Base-by-base conservation (phyloP, 2,329 filamentous ascomycete species). In the Pyrenochaeta sp. region DNA sequence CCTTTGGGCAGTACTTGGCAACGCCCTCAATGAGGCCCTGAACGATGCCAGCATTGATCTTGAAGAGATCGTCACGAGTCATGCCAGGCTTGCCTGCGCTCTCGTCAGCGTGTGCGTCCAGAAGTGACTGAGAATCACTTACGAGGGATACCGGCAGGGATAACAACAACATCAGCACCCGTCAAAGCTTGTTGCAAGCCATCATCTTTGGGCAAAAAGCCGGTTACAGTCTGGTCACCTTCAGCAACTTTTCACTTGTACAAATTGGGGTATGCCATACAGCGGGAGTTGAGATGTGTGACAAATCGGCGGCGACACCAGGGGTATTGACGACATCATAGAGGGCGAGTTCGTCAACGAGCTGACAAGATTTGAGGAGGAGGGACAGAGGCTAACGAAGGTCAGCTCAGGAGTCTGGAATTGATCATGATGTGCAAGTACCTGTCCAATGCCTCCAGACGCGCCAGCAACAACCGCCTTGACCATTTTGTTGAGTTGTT, bases 321-420 rank as follows among this genome's bases (percentile, higher is more conserved):
- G 92, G 93, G 45, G 92, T 96, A 86, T 98, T 97, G 80, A 98
- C 94, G 66, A 99, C 93, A 96, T 99, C 95, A 85, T 97, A 99
- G 71, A 99, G 90, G 58, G 92, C 85, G 71, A 99, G 91, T 83
- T 98, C 91, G 73, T 94, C 90, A 72, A 99, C 85, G 74, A 92
- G 87, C 63, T 92, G 90, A 75, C 85, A 91, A 66, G 90, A 87
- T 87, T 99, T 99, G 77, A 98, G 86, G 71, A 99, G 90, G 67
- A 99, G 91, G 64, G 95, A 99, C 73, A 99, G 86, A 68, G 95
- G 95, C 93, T 98, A 75, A 43, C 49, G 10, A 10, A 31, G 21
- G 39, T 72, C 45, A 71, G 65, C 59, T n/a, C 45, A 45, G 7
- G 7, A 29, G 6, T 40, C 29, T 35, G 33, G n/a, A 53, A 44